Evolutionary conservation across 768 basidiomycete genomes (phyloP).

Genomic region (Rossbeevera mucosa): DNA sequence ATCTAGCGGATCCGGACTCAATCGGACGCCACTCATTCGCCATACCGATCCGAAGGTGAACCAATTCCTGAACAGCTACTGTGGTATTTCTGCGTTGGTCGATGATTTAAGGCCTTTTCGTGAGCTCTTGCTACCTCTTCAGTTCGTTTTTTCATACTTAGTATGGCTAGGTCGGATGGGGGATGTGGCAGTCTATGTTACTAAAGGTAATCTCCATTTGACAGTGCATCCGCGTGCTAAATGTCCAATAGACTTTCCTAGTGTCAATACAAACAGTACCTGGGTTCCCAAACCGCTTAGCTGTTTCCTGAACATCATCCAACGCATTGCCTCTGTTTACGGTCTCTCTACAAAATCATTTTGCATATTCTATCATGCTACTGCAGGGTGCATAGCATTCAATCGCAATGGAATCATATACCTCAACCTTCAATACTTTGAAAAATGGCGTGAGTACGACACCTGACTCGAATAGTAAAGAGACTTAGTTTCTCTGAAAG

Average conservation of each 20-base stretch:
- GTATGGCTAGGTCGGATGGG: conserved; percentile 46
- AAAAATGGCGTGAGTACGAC: conserved; percentile 72
- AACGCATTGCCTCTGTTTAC: conserved; percentile 63
- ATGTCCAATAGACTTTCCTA: conserved; percentile 44
- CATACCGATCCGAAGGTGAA: conserved; percentile 62
- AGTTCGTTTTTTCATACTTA: neutral
- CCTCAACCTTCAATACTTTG: conserved; percentile 77
- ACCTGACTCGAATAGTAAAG: neutral
- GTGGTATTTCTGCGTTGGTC: conserved; percentile 59
- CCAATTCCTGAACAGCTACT: conserved; percentile 65
- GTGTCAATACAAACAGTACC: conserved; percentile 42
- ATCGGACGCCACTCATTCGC: conserved; percentile 29
- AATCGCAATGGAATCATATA: conserved; percentile 83
- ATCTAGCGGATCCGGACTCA: neutral
- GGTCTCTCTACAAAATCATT: conserved; percentile 61
- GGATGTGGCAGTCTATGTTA: conserved; percentile 52
- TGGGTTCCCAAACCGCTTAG: conserved; percentile 49
- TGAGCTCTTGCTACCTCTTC: conserved; percentile 24
- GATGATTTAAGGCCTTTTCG: conserved; percentile 55
- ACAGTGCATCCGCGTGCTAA: neutral
- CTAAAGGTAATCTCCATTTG: conserved; percentile 41
- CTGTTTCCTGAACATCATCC: conserved; percentile 66
- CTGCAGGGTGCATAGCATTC: conserved; percentile 81
- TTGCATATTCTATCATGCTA: conserved; percentile 78
- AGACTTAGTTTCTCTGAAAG: neutral